phyloP scores from a whole-genome alignment of 2,329 filamentous ascomycete species.

The Hypomyces rosellus region DNA sequence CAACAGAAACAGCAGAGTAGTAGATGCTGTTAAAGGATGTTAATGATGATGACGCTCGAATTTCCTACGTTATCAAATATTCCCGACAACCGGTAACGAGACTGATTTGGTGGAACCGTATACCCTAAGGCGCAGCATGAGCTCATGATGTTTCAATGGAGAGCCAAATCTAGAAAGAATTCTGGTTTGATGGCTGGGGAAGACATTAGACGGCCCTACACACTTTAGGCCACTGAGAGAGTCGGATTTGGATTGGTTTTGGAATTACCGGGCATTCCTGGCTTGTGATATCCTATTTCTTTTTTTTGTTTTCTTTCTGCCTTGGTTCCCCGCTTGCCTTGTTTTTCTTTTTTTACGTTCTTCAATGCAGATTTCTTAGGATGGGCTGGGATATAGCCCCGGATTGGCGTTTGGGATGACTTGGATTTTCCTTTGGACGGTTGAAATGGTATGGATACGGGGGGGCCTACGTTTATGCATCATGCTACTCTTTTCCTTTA shows the following conservation, averaged over 20 bases:
- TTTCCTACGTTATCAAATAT: too few species aligned
- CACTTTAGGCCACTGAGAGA: too few species aligned
- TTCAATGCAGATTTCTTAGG: not conserved
- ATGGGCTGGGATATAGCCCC: not conserved
- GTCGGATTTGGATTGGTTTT: too few species aligned
- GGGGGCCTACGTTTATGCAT: not conserved
- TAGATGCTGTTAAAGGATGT: conserved; percentile 22
- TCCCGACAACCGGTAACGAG: too few species aligned
- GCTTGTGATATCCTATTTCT: not conserved
- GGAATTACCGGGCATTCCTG: not conserved
- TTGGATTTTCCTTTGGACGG: not conserved
- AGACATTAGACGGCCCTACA: too few species aligned
- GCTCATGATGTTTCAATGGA: too few species aligned
- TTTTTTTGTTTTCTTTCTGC: not conserved
- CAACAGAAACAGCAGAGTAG: conserved; percentile 19
- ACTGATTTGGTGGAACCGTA: too few species aligned
- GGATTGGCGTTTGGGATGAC: conserved; percentile 9
- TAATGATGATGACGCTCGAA: too few species aligned
- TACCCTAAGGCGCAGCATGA: too few species aligned
- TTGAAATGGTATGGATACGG: not conserved
- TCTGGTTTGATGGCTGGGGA: too few species aligned
- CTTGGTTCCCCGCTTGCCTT: not conserved
- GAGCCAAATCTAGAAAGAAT: too few species aligned
- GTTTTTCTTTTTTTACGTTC: not conserved
- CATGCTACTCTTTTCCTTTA: not conserved